These are phyloP conservation scores for Aspergillus homomorphus DNA, from an alignment of 495 filamentous ascomycete species.

Conservation along the genomic window DNA sequence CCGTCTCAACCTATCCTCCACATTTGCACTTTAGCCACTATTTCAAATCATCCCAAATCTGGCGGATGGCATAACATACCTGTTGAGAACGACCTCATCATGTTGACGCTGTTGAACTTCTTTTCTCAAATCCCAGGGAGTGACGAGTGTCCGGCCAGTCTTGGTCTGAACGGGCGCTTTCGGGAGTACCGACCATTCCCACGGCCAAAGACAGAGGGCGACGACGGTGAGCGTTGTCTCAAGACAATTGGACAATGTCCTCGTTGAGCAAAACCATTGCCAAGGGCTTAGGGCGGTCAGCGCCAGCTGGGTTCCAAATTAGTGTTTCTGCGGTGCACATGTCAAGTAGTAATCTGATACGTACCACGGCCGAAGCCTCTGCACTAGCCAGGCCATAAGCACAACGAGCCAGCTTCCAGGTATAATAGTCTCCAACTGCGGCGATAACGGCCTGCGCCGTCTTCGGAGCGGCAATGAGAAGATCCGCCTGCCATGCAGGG, in stretches of 20 bases:
- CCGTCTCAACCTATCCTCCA: slow-evolving; percentile 48
- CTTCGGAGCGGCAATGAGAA: slow-evolving; percentile 72
- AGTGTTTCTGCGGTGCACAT: not conserved
- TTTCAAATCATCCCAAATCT: not conserved
- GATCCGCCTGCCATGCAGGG: slow-evolving; percentile 50
- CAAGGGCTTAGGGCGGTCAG: slow-evolving; percentile 82
- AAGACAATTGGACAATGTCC: slow-evolving; percentile 89
- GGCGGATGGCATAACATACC: slow-evolving; percentile 6
- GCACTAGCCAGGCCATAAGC: slow-evolving; percentile 66
- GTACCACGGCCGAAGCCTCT: slow-evolving; percentile 67
- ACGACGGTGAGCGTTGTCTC: slow-evolving; percentile 83
- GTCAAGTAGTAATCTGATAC: slow-evolving; percentile 20
- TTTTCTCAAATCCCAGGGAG: not conserved
- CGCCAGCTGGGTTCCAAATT: slow-evolving; percentile 38
- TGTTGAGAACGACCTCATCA: slow-evolving; percentile 12
- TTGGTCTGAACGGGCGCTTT: not conserved
- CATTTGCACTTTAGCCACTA: not conserved
- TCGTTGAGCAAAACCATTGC: slow-evolving; percentile 94
- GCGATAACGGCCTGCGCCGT: slow-evolving; percentile 73
- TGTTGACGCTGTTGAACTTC: not conserved
- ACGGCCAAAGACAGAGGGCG: slow-evolving; percentile 84
- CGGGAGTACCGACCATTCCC: slow-evolving; percentile 54
- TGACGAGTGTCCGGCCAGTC: not conserved
- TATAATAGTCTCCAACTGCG: slow-evolving; percentile 79
- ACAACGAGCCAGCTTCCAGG: slow-evolving; percentile 74